Base-by-base conservation (phyloP, 2,329 filamentous ascomycete species). In the Fusarium sp. region DNA sequence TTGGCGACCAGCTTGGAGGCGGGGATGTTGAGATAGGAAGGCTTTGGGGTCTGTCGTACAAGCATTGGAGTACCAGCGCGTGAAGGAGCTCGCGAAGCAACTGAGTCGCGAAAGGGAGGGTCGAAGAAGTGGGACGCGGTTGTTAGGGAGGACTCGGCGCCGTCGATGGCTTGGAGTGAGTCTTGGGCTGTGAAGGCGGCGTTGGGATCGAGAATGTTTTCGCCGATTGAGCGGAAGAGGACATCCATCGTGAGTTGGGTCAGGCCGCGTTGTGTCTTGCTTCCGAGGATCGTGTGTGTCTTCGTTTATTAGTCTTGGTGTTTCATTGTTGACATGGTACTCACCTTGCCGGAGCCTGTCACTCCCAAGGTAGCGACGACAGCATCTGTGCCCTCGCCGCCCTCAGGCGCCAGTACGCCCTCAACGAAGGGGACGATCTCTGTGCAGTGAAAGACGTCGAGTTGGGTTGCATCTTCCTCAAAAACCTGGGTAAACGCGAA, bases 261-360 rank as follows among this genome's bases (percentile, higher is more conserved):
- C 61, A 99, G 85, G 71, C 96, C 96, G 74, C 96, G 92, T 82
- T 98, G 94, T 28, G 89, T 90, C 75, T 92, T 92, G 18, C 94
- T 97, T 62, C 96, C 96, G 22, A 99, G 89, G 68, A 98, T 98
- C 1, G 96, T 99, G 82, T 99, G 96, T 72, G 94, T 97, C 96
- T 98, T 79, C 28, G 39, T 55, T 28, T 12, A 39, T 72, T 22
- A 66, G 64, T 42, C 32, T 26, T 36, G 28, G 42, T 47, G 24
- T 32, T 42, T 6, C 15, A 38, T 11, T 68, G 42, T 78, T 67
- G 42, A 78, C 67, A 54, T 22, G 39, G 62, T 50, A 66, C 78
- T 55, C 78, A 97, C 96, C 91, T 99, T 99, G 82, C 96, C 96
- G 56, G 95, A 98, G 18, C 96, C 96, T 13, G 96, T 98, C 48